phyloP scores from a whole-genome alignment of 495 filamentous ascomycete species.

The Talaromyces stipitatus region DNA sequence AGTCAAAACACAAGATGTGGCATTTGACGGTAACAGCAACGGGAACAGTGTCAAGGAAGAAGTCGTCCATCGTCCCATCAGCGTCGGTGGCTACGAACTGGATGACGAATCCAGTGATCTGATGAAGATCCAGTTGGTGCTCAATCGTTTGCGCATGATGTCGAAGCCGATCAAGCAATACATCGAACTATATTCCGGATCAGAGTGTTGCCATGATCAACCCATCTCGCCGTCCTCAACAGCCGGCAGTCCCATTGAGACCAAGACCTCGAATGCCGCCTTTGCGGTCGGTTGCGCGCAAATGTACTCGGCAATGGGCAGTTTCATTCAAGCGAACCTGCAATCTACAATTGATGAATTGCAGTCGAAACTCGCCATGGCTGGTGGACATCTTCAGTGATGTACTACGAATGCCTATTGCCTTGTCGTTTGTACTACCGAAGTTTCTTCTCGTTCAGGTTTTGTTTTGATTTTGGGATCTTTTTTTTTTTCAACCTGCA shows the following conservation, averaged over 20 bases:
- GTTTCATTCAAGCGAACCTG: slow-evolving; percentile 2
- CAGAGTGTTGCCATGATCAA: background rate
- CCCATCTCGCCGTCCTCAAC: background rate
- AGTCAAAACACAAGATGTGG: background rate
- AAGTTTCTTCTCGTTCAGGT: background rate
- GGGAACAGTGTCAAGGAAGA: slow-evolving; percentile 6
- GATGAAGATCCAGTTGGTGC: slow-evolving; percentile 16
- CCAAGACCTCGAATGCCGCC: background rate
- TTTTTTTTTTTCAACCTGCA: slow-evolving; percentile 3
- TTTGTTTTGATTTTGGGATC: background rate
- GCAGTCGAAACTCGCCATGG: slow-evolving; percentile 3
- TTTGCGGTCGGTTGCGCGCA: background rate
- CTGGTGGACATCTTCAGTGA: background rate
- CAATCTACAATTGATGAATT: slow-evolving; percentile 6
- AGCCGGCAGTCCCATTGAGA: background rate
- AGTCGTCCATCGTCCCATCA: slow-evolving; percentile 16
- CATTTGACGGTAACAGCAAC: background rate
- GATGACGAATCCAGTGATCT: slow-evolving; percentile 14
- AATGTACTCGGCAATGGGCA: slow-evolving; percentile 6
- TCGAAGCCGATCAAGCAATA: slow-evolving; percentile 13
- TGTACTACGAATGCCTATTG: background rate
- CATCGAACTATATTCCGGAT: background rate
- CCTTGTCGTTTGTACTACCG: background rate
- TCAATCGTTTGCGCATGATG: slow-evolving; percentile 16
- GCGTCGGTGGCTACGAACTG: slow-evolving; percentile 17